Percentiles rank a stretch among this genome's conserved stretches.
phyloP scores from a whole-genome alignment of 768 basidiomycete genomes.

The Calvatia gigantea region DNA sequence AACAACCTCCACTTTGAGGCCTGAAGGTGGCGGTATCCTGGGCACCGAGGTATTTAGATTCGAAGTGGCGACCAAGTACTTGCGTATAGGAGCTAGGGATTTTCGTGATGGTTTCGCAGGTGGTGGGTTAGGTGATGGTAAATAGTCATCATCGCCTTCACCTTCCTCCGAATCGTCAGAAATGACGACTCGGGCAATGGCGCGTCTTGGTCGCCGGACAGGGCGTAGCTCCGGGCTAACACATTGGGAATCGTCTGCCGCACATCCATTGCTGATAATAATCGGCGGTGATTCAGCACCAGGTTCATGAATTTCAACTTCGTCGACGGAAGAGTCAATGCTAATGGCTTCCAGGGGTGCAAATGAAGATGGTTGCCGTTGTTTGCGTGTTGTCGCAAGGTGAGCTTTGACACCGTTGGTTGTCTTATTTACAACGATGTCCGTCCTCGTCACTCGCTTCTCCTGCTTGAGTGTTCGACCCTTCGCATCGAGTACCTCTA shows the following conservation, averaged over 20 bases:
- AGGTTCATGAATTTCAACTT: not conserved
- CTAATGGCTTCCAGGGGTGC: not conserved
- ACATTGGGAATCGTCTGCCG: conserved; percentile 20
- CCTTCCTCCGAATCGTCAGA: conserved; percentile 49
- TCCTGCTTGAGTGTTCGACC: conserved; percentile 61
- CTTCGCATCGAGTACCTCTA: conserved; percentile 58
- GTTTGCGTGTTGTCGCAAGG: not conserved
- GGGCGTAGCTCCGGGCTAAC: conserved; percentile 20
- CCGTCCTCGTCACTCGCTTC: conserved; percentile 49
- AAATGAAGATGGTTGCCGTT: too few relatives aligned
- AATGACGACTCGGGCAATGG: conserved; percentile 26
- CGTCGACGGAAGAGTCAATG: conserved; percentile 7
- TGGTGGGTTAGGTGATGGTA: conserved; percentile 14
- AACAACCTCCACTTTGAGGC: conserved; percentile 34
- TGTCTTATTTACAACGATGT: conserved; percentile 33
- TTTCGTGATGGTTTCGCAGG: conserved; percentile 12
- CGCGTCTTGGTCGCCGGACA: conserved; percentile 25
- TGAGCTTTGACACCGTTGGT: not conserved
- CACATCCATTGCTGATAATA: not conserved
- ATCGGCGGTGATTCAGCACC: not conserved
- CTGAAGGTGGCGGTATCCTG: conserved; percentile 10
- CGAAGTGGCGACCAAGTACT: not conserved
- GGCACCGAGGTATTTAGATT: not conserved
- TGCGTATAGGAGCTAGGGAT: not conserved
- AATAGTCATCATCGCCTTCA: conserved; percentile 13